phyloP scores from a whole-genome alignment of 106 monocot species.

The Dendrobium huoshanense region DNA sequence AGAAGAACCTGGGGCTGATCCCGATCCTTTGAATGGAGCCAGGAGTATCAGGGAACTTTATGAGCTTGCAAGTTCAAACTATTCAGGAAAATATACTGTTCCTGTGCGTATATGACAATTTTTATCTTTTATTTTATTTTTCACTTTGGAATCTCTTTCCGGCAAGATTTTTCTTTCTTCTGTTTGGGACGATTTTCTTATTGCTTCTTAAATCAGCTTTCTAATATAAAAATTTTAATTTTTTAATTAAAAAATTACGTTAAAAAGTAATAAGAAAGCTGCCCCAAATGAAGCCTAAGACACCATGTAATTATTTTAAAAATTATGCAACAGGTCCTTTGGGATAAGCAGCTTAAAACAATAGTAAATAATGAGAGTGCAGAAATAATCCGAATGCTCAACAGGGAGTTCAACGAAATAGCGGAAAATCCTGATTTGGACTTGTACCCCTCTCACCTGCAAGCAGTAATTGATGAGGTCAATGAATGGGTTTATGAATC shows the following conservation, averaged over 20 bases:
- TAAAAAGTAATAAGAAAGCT: too few species aligned
- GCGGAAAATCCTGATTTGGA: constrained; percentile 73
- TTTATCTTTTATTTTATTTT: not conserved
- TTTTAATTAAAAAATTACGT: too few species aligned
- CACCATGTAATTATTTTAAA: not conserved
- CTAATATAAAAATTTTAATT: too few species aligned
- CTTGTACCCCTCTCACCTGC: constrained; percentile 67
- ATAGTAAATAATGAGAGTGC: constrained; percentile 91
- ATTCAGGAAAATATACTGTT: constrained; percentile 79
- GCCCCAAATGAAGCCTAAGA: not conserved
- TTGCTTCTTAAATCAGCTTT: too few species aligned
- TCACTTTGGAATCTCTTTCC: not conserved
- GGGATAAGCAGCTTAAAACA: constrained; percentile 94
- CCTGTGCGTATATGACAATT: constrained; percentile 16
- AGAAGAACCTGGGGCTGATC: constrained; percentile 71
- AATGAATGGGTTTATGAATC: constrained; percentile 85
- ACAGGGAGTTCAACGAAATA: constrained; percentile 77
- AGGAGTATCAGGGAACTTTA: constrained; percentile 71
- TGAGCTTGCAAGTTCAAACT: constrained; percentile 59
- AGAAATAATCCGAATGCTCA: constrained; percentile 92
- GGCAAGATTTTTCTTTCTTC: not conserved
- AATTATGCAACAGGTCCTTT: constrained; percentile 56
- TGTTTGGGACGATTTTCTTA: too few species aligned
- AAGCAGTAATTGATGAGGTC: constrained; percentile 55
- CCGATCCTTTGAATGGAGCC: constrained; percentile 70